These are phyloP conservation scores for Ascodesmis nigricans DNA, from an alignment of 495 filamentous ascomycete species.

Conservation along the genomic window DNA sequence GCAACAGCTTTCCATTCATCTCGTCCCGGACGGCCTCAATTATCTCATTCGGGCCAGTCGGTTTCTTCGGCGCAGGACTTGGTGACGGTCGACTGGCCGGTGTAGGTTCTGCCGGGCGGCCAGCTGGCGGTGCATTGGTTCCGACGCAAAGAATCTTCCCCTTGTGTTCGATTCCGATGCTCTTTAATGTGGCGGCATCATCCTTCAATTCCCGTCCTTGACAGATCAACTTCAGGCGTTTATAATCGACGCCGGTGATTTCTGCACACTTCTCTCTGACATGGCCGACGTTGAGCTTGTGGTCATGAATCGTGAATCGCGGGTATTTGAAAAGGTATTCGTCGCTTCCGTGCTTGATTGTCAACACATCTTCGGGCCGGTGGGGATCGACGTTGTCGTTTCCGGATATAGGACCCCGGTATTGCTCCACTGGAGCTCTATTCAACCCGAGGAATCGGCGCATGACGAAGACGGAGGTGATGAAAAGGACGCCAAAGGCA, in stretches of 20 bases:
- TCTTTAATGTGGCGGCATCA: constrained; percentile 10
- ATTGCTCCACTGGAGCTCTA: background rate
- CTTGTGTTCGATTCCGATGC: constrained; percentile 13
- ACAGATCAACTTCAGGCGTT: constrained; percentile 12
- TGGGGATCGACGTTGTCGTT: constrained; percentile 10
- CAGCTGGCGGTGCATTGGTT: background rate
- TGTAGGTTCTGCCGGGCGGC: background rate
- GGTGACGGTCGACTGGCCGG: background rate
- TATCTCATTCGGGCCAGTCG: constrained; percentile 36
- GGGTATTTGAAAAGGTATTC: constrained; percentile 17
- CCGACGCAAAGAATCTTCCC: constrained; percentile 14
- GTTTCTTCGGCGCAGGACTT: background rate
- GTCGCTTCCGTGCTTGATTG: constrained; percentile 12
- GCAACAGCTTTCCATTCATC: constrained; percentile 43
- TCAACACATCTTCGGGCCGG: constrained; percentile 10
- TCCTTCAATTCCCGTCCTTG: constrained; percentile 17
- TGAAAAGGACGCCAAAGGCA: constrained; percentile 10
- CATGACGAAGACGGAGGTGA: constrained; percentile 12
- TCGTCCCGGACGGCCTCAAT: constrained; percentile 44
- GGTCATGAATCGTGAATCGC: constrained; percentile 6
- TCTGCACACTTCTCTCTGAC: constrained; percentile 10
- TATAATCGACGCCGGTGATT: constrained; percentile 4
- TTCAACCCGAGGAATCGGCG: constrained; percentile 14
- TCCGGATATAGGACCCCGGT: constrained; percentile 11
- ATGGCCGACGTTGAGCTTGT: constrained; percentile 10